Conservation (phyloP, 768 basidiomycete genomes). For the Scleroderma bovista region DNA sequence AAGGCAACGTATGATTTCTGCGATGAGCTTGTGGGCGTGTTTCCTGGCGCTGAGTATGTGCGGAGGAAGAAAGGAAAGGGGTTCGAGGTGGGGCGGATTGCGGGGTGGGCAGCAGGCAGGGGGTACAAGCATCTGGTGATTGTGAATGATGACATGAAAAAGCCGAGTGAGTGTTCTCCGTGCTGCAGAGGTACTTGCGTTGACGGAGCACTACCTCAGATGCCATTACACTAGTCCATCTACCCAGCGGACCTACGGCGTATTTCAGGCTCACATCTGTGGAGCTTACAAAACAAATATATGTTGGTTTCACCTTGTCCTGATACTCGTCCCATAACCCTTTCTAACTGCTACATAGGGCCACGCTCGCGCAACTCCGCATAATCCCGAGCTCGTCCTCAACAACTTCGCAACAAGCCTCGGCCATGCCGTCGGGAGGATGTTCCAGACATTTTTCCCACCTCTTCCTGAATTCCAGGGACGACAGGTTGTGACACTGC, state of each 20-base stretch:
- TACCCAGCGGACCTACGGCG: constrained; percentile 90
- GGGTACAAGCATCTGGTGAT: constrained; percentile 87
- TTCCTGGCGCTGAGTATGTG: constrained; percentile 89
- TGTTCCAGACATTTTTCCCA: constrained; percentile 96
- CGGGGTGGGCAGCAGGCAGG: constrained; percentile 87
- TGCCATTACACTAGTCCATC: constrained; percentile 85
- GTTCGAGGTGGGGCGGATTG: constrained; percentile 86
- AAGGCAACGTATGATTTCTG: constrained; percentile 88
- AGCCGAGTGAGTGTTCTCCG: constrained; percentile 66
- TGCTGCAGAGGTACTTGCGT: not conserved
- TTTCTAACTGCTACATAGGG: constrained; percentile 44
- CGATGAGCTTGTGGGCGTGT: constrained; percentile 83
- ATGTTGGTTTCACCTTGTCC: constrained; percentile 41
- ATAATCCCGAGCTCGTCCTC: constrained; percentile 91
- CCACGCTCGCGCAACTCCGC: constrained; percentile 88
- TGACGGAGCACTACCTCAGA: constrained; percentile 42
- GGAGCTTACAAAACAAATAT: constrained; percentile 80
- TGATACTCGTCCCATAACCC: not conserved
- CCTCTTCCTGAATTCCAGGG: constrained; percentile 94
- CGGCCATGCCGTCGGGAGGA: constrained; percentile 87
- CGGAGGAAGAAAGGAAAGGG: constrained; percentile 83
- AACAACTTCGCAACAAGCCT: constrained; percentile 93
- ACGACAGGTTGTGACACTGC: constrained; percentile 92
- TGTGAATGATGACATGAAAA: constrained; percentile 93
- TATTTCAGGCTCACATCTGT: constrained; percentile 93